Base-by-base conservation (phyloP, 805 yeast genomes). In the Pichia nakasei region DNA sequence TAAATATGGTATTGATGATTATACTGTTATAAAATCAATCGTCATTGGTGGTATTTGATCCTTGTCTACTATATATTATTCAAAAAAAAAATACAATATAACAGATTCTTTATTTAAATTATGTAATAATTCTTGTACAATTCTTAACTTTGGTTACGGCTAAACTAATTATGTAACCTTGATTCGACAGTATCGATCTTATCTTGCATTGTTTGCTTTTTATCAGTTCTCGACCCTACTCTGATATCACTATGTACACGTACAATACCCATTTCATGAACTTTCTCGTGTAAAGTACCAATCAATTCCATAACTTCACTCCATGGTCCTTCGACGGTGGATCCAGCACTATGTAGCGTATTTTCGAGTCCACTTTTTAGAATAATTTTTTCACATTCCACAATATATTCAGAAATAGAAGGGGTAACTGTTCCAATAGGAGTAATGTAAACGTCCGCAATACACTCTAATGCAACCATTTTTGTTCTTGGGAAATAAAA, bases 281-380 rank as follows among this genome's bases (percentile, higher is more conserved):
- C 73, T 37, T 68, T 67, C 55, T 81, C 80, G 56, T 87, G 96
- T 53, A 86, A 65, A 52, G 76, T 73, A 8, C 96, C 96, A 53
- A 87, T 82, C 42, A 85, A 64, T 29, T 70, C 76, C 78, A 80
- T 82, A 1, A 88, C 96, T 44, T 83, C 88, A 55, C 79, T 78
- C 96, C 96, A 88, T n/a, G 87, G 88, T 1, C 96, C 96, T 54
- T 84, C 83, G 45, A 59, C 50, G 2, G 96, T 86, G 7, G 96
- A 87, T 3, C 96, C 96, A 3, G 96, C 96, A 52, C 94, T 82
- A 63, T 87, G 96, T 47, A 87, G 66, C 1, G 85, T 78, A 49
- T 82, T 78, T 40, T 78, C 70, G 43, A 87, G 65, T 3, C 76
- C 80, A 26, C 84, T 75, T 21, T 69, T 69, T 46, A 82, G 69